These are phyloP conservation scores for Hondaea fermentalgiana DNA, from an alignment of 108 stramenopile genomes.

Conservation along the genomic window DNA sequence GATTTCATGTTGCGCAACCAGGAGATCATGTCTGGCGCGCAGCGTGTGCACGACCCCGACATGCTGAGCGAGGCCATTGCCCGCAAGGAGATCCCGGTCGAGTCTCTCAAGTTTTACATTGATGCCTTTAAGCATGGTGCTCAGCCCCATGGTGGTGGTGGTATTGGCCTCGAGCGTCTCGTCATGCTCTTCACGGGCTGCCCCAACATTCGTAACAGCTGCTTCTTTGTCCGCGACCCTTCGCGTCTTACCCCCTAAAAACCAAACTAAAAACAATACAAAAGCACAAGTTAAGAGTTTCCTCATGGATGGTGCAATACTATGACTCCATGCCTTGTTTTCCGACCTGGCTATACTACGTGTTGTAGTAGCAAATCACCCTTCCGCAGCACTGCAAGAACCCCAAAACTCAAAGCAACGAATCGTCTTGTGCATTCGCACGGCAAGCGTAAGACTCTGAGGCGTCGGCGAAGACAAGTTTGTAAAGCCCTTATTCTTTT, in stretches of 20 bases:
- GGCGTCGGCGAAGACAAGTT: no score
- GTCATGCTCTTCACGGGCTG: slow-evolving; percentile 95
- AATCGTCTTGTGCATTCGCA: no score
- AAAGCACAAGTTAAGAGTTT: no score
- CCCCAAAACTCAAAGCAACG: no score
- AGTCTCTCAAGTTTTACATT: slow-evolving; percentile 74
- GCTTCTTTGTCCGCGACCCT: slow-evolving; percentile 97
- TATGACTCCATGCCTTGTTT: no score
- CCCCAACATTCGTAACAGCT: slow-evolving; percentile 89
- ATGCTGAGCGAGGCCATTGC: slow-evolving; percentile 79
- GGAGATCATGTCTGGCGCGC: slow-evolving; percentile 97
- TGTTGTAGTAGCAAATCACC: no score
- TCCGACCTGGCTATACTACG: no score
- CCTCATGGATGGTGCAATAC: no score
- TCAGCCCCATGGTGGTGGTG: slow-evolving; percentile 89
- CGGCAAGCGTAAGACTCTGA: no score
- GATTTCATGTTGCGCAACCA: slow-evolving; percentile 99
- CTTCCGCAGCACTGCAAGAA: no score
- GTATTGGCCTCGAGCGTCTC: slow-evolving; percentile 96
- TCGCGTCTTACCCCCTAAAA: slow-evolving; percentile 76
- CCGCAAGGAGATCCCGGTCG: slow-evolving; percentile 75
- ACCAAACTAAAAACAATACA: no score
- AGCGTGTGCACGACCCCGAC: slow-evolving; percentile 92
- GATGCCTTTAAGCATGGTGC: slow-evolving; percentile 96
- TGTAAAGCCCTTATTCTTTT: no score